These are phyloP conservation scores for Dittrichia graveolens DNA, from an alignment of 129 eudicot genomes.

Conservation along the genomic window DNA sequence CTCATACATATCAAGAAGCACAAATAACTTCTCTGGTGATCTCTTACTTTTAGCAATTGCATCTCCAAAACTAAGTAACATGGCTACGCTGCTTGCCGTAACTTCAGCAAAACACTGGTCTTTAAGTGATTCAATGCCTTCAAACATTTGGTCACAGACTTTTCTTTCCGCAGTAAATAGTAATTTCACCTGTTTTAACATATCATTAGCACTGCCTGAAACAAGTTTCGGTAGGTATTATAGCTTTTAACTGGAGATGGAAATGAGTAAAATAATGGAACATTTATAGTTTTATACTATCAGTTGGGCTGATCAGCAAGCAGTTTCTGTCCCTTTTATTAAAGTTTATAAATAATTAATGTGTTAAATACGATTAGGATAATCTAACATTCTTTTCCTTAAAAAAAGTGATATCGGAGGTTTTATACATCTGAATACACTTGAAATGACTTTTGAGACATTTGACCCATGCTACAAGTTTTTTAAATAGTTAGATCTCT, in stretches of 20 bases:
- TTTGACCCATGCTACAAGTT: neutral
- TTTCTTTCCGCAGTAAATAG: constrained; percentile 91
- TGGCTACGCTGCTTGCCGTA: constrained; percentile 85
- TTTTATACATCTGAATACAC: neutral
- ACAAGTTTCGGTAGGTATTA: constrained; percentile 8
- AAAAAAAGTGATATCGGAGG: no score
- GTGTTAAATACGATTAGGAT: neutral
- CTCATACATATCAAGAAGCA: constrained; percentile 97
- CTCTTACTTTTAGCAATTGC: constrained; percentile 99
- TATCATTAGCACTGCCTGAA: constrained; percentile 11
- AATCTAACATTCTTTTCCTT: neutral
- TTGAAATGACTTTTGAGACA: neutral
- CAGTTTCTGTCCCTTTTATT: no score
- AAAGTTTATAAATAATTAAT: neutral
- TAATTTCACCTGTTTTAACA: constrained; percentile 77
- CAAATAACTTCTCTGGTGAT: constrained; percentile 94
- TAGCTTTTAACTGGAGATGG: neutral
- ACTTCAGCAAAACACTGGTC: constrained; percentile 98
- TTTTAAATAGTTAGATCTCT: neutral
- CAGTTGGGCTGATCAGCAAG: no score
- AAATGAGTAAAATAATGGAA: no score
- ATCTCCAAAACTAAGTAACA: constrained; percentile 96
- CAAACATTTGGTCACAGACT: constrained; percentile 97
- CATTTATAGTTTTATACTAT: no score
- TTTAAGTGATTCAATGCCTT: constrained; percentile 77